Base-by-base conservation (phyloP, 2,329 filamentous ascomycete genomes). In the Furcasterigmium sp. region DNA sequence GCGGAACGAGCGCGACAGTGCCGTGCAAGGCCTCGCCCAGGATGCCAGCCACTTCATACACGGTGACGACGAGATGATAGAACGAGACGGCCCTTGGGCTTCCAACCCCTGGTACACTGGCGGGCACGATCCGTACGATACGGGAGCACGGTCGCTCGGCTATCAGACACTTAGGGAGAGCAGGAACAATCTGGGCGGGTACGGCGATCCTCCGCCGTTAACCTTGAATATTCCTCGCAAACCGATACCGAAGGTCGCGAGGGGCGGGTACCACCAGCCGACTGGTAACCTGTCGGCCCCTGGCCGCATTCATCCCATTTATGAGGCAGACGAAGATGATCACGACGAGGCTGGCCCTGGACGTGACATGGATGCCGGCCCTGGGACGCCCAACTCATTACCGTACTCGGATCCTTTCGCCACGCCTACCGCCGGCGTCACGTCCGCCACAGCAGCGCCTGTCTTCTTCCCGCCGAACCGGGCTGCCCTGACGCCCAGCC, bases 291-390 rank as follows among this genome's bases (percentile, higher is more conserved):
- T 49, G 8, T 40, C 39, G 1, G 44, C 41, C 1, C 56, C 67
- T 0, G 69, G 68, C 4, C 63, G 59, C 3, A 80, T 81, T 48
- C 74, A 79, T 48, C 77, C 77, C 1, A 81, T 81, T 46, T 70
- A 76, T 50, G 77, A 81, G 49, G 76, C 74, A 8, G 76, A 78
- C 30, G 76, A 80, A 49, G 75, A 79, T 25, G 72, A 70, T 7
- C 57, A 59, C 2, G 53, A 59, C 20, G 30, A 32, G 18, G 19
- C 18, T 37, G 35, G 17, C 17, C 53, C 59, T 19, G 49, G 50
- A 28, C 55, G 55, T 32, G 53, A 54, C 25, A 49, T 51, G 34
- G 46, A 59, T 42, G 41, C 48, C 39, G 40, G 52, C 51, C 55
- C 53, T 13, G 52, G 37, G 14, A 69, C 61, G 43, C 63, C 58